Evolutionary conservation across 1,139 yeast genomes (phyloP), one percentile per base, ranked within the genome.

Genomic region (Pichia sp.): DNA sequence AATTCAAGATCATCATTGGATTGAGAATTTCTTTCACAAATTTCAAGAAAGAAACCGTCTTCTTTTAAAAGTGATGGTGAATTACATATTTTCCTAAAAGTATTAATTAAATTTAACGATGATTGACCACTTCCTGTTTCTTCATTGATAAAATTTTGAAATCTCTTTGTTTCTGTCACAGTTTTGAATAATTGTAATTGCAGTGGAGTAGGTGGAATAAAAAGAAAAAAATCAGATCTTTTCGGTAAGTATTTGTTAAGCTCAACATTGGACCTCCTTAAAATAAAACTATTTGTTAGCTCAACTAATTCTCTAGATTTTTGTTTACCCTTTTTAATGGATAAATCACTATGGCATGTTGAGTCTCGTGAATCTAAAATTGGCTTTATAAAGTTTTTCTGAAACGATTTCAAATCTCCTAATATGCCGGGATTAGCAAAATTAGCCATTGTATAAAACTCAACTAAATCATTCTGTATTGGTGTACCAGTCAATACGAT

Each of bases 401-500:
- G 89, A 62, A 92, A 92, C 2, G 70, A 66, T 30, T 75, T 69
- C 49, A 76, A 74, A 46, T 54, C 61, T 0, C 96, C 96, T 30
- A 92, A 68, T 2, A 85, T 68, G 0, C 90, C 92, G 0, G 97
- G 96, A 59, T 88, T 89, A 15, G 89, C 69, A 62, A 90, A 90
- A 59, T 89, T 85, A 7, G 85, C 77, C 61, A 92, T 79, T 13
- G 86, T 84, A 64, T 71, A 88, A 62, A 86, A 92, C 61, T 92
- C 99, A 2, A 71, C 71, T 47, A 94, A 73, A 63, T 92, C 96
- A 64, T 92, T 92, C 63, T 92, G 98, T 32, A 92, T 87, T 0
- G 98, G 98, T 0, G 98, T 92, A 0, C 98, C 98, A 0, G 96
- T 80, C 11, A 92, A 68, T 22, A 92, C 62, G 4, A 92, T 69